Evolutionary conservation across 768 basidiomycete genomes (phyloP), one percentile per base, ranked within the genome.

Genomic region (Russula virescens): DNA sequence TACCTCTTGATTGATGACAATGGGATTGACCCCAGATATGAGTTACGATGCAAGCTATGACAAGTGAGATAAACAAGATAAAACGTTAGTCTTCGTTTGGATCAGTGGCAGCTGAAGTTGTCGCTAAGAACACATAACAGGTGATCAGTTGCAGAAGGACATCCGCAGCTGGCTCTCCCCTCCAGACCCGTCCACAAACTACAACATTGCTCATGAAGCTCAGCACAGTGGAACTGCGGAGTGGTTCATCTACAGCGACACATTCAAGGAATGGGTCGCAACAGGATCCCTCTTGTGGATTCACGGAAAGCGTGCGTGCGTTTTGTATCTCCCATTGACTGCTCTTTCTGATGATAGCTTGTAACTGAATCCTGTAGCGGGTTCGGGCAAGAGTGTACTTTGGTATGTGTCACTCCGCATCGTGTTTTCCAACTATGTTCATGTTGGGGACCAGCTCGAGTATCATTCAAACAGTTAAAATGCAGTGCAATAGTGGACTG

Each of bases 311-410:
- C 53, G 53, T 54, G 19, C 23, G 25, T 42, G 16, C 26, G 18
- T 40, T 18, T 5, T 2, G 9, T 35, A 19, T 25, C 23, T 26
- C 0, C 5, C 9, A 13, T 13, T 25, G 2, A 9, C 25, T 16
- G 16, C n/a, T n/a, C n/a, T 11, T 28, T 18, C n/a, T 8, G 23
- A 16, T 35, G 11, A 56, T 42, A 48, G 3, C 5, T 21, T 1
- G n/a, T 5, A 11, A 26, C 10, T 11, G 16, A 38, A 43, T n/a
- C 18, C 35, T 16, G 14, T 31, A 55, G 60, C 47, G 19, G 60
- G 60, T 2, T 53, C 59, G n/a, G 59, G 59, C 18, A 60, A 61
- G 25, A 61, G 60, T 34, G 26, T 61, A 6, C 35, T 61, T 19
- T 40, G 43, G 54, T 56, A 18, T 4, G 60, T 56, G 11, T 34